Percentiles rank a stretch among this genome's conserved stretches.
Conservation (phyloP, 805 yeast genomes). For the Candida easanensis region DNA sequence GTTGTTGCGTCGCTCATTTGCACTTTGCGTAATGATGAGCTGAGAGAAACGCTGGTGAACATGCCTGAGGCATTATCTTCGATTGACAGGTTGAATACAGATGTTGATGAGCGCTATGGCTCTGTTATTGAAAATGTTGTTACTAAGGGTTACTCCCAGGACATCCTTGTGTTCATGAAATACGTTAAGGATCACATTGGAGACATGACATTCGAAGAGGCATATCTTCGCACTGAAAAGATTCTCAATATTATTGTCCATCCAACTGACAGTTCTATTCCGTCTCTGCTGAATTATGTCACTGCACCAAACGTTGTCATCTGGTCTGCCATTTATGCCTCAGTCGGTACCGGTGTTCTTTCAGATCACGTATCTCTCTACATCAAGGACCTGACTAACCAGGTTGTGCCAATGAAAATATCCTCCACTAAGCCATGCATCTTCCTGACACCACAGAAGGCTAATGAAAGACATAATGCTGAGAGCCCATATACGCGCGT, state of each 20-base stretch:
- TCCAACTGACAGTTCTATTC: slow-evolving; percentile 69
- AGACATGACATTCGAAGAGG: slow-evolving; percentile 89
- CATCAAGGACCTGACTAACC: slow-evolving; percentile 62
- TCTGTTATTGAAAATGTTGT: slow-evolving; percentile 73
- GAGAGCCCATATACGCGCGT: slow-evolving; percentile 81
- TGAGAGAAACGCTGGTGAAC: slow-evolving; percentile 39
- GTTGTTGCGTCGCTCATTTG: slow-evolving; percentile 87
- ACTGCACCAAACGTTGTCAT: slow-evolving; percentile 92
- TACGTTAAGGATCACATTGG: slow-evolving; percentile 77
- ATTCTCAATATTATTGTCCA: slow-evolving; percentile 82
- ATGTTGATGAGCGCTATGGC: slow-evolving; percentile 58
- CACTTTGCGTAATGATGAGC: slow-evolving; percentile 63
- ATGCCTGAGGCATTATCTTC: slow-evolving; percentile 42
- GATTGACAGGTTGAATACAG: slow-evolving; percentile 45
- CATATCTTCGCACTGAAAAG: slow-evolving; percentile 73
- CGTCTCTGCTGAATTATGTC: slow-evolving; percentile 77
- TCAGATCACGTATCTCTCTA: slow-evolving; percentile 52
- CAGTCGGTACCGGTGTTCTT: slow-evolving; percentile 70
- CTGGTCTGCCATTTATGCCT: slow-evolving; percentile 87
- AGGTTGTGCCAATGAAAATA: slow-evolving; percentile 47
- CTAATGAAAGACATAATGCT: slow-evolving; percentile 38
- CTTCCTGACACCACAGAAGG: slow-evolving; percentile 46
- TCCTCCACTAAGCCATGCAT: slow-evolving; percentile 33
- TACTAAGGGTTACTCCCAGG: slow-evolving; percentile 82
- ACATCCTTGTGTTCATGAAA: slow-evolving; percentile 72